Evolutionary conservation across 108 stramenopile genomes (phyloP).

Genomic region (Mediolabrus comicus): DNA sequence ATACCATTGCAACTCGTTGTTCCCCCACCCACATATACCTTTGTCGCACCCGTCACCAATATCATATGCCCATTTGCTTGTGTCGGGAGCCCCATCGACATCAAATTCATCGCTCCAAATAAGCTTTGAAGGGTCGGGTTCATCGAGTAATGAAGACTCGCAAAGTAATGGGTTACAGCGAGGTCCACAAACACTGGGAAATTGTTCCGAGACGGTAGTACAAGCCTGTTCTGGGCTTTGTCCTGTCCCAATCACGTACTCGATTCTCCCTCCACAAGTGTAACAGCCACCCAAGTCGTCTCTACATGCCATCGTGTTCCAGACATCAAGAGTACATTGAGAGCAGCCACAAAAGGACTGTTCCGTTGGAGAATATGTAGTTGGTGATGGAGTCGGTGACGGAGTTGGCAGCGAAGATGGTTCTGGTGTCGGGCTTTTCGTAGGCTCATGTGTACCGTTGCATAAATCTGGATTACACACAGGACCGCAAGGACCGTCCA

Average conservation of each 20-base stretch:
- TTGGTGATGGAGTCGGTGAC: neutral
- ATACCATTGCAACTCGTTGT: constrained; percentile 22
- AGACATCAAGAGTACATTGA: neutral
- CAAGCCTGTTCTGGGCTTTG: neutral
- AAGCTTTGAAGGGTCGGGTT: constrained; percentile 21
- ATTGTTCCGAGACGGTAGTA: constrained; percentile 9
- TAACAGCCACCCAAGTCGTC: neutral
- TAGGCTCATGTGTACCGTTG: neutral
- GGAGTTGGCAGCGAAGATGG: constrained; percentile 7
- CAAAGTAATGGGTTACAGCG: constrained; percentile 13
- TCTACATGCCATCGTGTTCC: neutral
- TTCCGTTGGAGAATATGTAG: neutral
- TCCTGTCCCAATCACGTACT: neutral
- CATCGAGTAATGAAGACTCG: constrained; percentile 8
- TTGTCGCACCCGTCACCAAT: constrained; percentile 28
- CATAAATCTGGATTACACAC: neutral
- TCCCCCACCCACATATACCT: constrained; percentile 23
- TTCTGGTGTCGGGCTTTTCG: neutral
- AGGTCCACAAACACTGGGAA: constrained; percentile 10
- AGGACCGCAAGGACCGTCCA: neutral
- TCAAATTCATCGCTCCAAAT: constrained; percentile 31
- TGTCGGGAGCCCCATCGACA: constrained; percentile 25
- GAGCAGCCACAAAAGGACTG: constrained; percentile 8
- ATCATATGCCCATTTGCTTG: constrained; percentile 17
- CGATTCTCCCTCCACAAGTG: constrained; percentile 7